Evolutionary conservation across 768 basidiomycete species (phyloP).

Genomic region (Thelephora ganbajun): DNA sequence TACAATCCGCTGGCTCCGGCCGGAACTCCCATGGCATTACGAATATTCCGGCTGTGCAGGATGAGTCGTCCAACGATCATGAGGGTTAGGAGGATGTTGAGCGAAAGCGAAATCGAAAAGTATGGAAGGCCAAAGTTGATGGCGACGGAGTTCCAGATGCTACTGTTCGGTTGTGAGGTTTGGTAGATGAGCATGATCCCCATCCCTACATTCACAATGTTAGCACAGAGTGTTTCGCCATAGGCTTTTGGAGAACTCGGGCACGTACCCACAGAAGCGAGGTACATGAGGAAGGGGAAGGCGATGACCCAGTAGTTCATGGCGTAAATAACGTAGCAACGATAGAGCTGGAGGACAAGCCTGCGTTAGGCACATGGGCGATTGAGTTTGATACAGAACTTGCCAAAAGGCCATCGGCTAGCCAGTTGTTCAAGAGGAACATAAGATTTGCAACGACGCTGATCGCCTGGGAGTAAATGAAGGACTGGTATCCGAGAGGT

Average conservation of each 20-base stretch:
- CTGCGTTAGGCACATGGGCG: not conserved
- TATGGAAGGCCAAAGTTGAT: conserved; percentile 10
- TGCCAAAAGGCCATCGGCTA: conserved; percentile 27
- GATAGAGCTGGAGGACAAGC: conserved; percentile 18
- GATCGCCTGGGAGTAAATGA: too few relatives aligned
- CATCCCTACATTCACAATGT: too few relatives aligned
- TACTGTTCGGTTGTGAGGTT: too few relatives aligned
- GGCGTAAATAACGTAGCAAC: conserved; percentile 21
- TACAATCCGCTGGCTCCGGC: conserved; percentile 1
- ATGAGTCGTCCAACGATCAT: conserved; percentile 7
- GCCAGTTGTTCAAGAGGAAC: conserved; percentile 11
- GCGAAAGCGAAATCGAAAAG: conserved; percentile 11
- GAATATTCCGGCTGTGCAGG: too few relatives aligned
- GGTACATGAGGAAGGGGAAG: conserved; percentile 9
- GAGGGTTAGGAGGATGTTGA: conserved; percentile 12
- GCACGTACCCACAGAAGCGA: conserved; percentile 8
- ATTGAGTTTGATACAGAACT: conserved; percentile 3
- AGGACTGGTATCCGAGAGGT: too few relatives aligned
- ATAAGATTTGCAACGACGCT: too few relatives aligned
- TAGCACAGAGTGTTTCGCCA: too few relatives aligned
- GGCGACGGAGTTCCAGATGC: too few relatives aligned
- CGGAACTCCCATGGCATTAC: not conserved
- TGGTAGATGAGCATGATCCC: too few relatives aligned
- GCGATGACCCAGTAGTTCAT: conserved; percentile 4
- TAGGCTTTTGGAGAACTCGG: too few relatives aligned